Base-by-base conservation (phyloP, 2,329 filamentous ascomycete genomes). In the Ceratocystis ficicola region DNA sequence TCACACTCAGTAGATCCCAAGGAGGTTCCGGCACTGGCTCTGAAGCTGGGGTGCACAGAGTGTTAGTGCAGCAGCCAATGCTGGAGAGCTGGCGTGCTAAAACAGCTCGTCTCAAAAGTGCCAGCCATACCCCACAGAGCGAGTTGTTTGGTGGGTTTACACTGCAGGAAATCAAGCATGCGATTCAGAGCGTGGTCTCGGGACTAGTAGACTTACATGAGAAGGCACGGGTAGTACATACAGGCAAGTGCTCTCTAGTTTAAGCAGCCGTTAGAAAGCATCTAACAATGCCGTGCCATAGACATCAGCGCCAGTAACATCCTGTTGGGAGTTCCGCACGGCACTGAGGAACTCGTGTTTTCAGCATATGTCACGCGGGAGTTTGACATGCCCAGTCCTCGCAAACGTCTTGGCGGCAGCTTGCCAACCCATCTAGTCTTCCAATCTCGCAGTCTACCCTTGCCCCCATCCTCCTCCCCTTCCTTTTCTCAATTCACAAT, bases 291-390 rank as follows among this genome's bases (percentile, higher is more conserved):
- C 10, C 10, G 3, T 5, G 17, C n/a, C 10, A 12, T 28, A 62
- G 60, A 62, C 60, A 62, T 62, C 60, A 62, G 36, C 60, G 25
- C 60, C 22, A 25, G 41, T 22, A 62, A 62, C 25, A 44, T 62
- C 22, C 15, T 62, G 10, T 25, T 62, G 41, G 22, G 60, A 22
- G 5, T 62, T 6, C 52, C 52, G 22, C 41, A 6, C 44, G 22
- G 5, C 20, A 4, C 41, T 5, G 20, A 8, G 3, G 44, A 22
- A 8, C 22, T 28, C 22, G 25, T 57, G 4, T 48, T 8, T 25
- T 20, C 36, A 3, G 60, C 60, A 5, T 32, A 28, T 17, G 20
- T 62, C 6, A 8, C 41, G 17, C 41, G 41, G 22, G 60, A 62
- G 17, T 44, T 62, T 10, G 32, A 41, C 20, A 15, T 1, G 20